These are phyloP conservation scores for Leishmania tarentolae DNA, from an alignment of 208 protist species.

Conservation along the genomic window DNA sequence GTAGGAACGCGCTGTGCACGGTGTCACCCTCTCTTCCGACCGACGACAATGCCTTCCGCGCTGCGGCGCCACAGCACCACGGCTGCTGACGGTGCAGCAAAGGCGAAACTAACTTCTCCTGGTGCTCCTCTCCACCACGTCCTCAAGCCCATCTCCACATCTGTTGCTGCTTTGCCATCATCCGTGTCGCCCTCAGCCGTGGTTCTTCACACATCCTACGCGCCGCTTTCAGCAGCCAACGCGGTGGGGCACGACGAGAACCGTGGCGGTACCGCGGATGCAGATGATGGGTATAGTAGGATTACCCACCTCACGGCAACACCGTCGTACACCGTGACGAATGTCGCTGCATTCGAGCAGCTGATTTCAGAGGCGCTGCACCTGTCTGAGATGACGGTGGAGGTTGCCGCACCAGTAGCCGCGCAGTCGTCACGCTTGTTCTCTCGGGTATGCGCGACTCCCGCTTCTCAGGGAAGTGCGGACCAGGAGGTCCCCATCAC, in stretches of 20 bases:
- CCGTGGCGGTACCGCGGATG: neutral
- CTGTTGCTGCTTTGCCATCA: neutral
- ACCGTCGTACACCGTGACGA: constrained; percentile 26
- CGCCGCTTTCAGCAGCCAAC: neutral
- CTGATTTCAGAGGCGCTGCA: constrained; percentile 27
- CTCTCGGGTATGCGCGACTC: neutral
- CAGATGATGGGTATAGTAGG: neutral
- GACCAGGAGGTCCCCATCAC: neutral
- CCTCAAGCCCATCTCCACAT: neutral
- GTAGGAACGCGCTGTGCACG: neutral
- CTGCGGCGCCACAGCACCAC: neutral
- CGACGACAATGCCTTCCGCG: neutral
- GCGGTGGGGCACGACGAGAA: neutral
- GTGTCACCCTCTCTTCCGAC: neutral
- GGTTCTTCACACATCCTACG: constrained; percentile 21
- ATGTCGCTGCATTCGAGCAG: constrained; percentile 26
- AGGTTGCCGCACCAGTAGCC: neutral
- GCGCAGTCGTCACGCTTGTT: neutral
- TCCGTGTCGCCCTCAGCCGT: neutral
- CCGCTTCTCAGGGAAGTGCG: neutral
- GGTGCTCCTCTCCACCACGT: constrained; percentile 10
- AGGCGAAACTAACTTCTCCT: constrained; percentile 13
- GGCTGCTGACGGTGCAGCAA: constrained; percentile 1
- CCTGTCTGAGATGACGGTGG: constrained; percentile 5
- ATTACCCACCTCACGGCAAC: neutral